Conservation (phyloP, 2,329 filamentous ascomycete genomes). For the Pestalotiopsis sp. region DNA sequence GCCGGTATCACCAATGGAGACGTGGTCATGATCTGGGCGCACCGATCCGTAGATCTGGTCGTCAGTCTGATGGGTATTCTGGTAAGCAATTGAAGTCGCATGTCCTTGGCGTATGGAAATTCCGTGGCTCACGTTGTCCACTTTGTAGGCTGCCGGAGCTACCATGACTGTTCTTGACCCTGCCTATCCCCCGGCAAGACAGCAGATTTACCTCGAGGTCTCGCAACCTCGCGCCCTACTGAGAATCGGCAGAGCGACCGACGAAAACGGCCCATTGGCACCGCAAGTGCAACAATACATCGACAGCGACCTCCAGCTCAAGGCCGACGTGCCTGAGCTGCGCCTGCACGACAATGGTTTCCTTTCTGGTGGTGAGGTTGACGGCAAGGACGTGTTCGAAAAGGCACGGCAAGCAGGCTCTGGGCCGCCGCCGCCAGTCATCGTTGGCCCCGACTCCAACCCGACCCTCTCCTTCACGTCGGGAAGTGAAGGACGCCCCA, state of each 20-base stretch:
- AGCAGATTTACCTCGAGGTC: constrained; percentile 83
- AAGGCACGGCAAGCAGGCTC: constrained; percentile 69
- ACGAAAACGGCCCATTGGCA: constrained; percentile 64
- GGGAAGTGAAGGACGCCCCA: constrained; percentile 78
- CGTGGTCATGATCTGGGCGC: constrained; percentile 90
- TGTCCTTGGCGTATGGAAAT: constrained; percentile 39
- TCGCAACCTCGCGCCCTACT: constrained; percentile 74
- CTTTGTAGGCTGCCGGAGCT: constrained; percentile 50
- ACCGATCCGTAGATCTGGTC: constrained; percentile 72
- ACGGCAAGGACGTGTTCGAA: constrained; percentile 70
- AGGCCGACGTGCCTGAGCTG: constrained; percentile 75
- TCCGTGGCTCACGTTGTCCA: constrained; percentile 30
- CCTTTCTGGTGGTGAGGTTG: constrained; percentile 67
- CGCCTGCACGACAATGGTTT: constrained; percentile 71
- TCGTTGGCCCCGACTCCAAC: constrained; percentile 84
- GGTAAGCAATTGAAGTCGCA: constrained; percentile 30
- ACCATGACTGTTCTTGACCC: constrained; percentile 76
- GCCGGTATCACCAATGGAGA: constrained; percentile 77
- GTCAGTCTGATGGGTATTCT: constrained; percentile 77
- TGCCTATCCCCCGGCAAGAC: constrained; percentile 77
- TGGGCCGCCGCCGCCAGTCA: constrained; percentile 62
- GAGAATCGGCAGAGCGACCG: constrained; percentile 71
- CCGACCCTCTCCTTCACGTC: constrained; percentile 76
- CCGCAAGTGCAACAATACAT: constrained; percentile 65
- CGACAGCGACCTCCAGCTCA: constrained; percentile 70